A percentile compares a stretch with the other conserved stretches of the same genome.
These are phyloP conservation scores for Gliomastix tumulicola DNA, from an alignment of 2,329 filamentous ascomycete species.

Conservation along the genomic window DNA sequence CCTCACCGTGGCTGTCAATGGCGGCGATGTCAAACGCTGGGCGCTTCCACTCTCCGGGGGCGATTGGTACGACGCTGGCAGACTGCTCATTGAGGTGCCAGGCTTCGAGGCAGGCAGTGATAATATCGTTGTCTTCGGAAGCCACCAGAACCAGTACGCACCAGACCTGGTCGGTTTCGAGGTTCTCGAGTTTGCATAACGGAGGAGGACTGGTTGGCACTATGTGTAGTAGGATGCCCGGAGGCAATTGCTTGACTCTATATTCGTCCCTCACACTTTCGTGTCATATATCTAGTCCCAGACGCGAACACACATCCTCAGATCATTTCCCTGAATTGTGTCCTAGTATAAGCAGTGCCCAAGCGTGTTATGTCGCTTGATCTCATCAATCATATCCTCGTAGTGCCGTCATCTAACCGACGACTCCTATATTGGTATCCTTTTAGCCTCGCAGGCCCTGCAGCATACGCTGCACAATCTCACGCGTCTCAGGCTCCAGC, in stretches of 20 bases:
- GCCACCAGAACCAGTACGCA: constrained; percentile 18
- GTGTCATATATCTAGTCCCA: too few relatives aligned
- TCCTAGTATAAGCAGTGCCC: too few relatives aligned
- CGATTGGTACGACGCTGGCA: constrained; percentile 42
- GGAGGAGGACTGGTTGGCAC: too few relatives aligned
- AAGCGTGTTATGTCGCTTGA: too few relatives aligned
- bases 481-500: constrained; percentile 64
- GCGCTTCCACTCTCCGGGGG: constrained; percentile 42
- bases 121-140: constrained; percentile 27
- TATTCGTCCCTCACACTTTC: too few relatives aligned
- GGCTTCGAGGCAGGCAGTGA: constrained; percentile 33
- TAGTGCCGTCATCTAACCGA: not conserved
- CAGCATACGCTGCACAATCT: constrained; percentile 59
- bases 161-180: constrained; percentile 35
- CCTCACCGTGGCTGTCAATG: constrained; percentile 41
- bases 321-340: too few relatives aligned
- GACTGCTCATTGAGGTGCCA: constrained; percentile 33
- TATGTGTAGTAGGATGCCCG: too few relatives aligned
- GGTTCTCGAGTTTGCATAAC: not conserved
- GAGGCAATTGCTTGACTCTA: too few relatives aligned
- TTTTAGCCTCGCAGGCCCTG: constrained; percentile 24
- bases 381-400: not conserved
- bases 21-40: constrained; percentile 29
- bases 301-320: too few relatives aligned
- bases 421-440: too few relatives aligned